Evolutionary conservation across 176 grass and related monocot species (phyloP), one percentile per base, ranked within the genome.

Genomic region (Urochloa ruziziensis): DNA sequence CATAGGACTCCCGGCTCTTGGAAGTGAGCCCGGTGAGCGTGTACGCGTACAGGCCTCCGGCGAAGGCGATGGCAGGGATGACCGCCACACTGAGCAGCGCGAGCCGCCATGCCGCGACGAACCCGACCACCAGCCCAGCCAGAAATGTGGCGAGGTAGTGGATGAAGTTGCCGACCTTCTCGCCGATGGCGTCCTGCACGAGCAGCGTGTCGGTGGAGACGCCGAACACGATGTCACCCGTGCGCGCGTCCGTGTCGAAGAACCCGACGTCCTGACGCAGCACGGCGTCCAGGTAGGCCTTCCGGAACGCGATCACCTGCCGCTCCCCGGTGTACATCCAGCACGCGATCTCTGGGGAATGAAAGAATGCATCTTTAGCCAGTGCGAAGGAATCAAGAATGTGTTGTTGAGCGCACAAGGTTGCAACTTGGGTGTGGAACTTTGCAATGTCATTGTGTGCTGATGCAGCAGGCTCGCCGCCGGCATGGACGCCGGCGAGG

Each of bases 311-410:
- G 73, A 92, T 90, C 43, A 94, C 93, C 88, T 99, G 97, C 83
- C 97, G 84, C 83, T 99, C 93, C 17, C 97, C 97, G 13, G 91
- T 92, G 87, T 96, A 96, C 97, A 99, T 99, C 97, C 97, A 99
- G 83, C 91, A 99, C 54, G 93, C 87, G 72, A 99, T 96, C 91
- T 96, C 97, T 99, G 93, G 21, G 58, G 3, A 37, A 63, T 6
- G 28, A 82, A 25, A 48, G 19, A 16, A 49, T 7, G 43, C 29
- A 49, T n/a, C 23, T 72, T 82, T 24, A 36, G 57, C 13, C 58
- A 27, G 74, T 76, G 29, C 17, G n/a, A 24, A 74, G 36, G 32
- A 34, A 79, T 29, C 46, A 18, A 18, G 23, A 60, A 14, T 39
- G 28, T 7, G 29, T 29, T 59, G 1, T 29, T 59, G 1, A 18